Evolutionary conservation across 1,284 basidiomycete species (phyloP).

Genomic region (Rhodotorula mucilaginosa): DNA sequence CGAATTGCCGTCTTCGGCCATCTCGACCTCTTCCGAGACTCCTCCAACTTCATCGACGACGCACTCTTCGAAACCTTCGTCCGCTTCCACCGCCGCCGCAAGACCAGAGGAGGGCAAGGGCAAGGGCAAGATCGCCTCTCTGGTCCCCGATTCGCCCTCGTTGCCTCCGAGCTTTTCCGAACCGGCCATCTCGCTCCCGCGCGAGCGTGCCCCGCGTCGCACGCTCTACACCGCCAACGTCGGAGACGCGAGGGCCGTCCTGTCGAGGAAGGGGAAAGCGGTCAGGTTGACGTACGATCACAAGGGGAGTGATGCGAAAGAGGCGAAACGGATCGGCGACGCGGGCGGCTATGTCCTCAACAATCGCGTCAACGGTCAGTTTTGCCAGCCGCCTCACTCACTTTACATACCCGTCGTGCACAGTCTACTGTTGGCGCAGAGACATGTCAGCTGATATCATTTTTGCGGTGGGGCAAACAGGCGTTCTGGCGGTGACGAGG

Average conservation of each 20-base stretch:
- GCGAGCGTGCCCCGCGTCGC: slow-evolving; percentile 50
- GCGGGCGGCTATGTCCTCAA: slow-evolving; percentile 99
- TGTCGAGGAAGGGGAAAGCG: slow-evolving; percentile 77
- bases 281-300: slow-evolving; percentile 97
- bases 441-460: too few relatives aligned
- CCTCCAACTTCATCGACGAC: too few relatives aligned
- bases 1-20: slow-evolving; percentile 1
- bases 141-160: background rate
- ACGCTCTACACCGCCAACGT: slow-evolving; percentile 96
- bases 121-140: background rate
- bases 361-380: slow-evolving; percentile 66
- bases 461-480: slow-evolving; percentile 3
- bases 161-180: slow-evolving; percentile 22
- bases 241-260: slow-evolving; percentile 84
- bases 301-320: slow-evolving; percentile 94
- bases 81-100: too few relatives aligned
- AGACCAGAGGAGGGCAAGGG: too few relatives aligned
- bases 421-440: background rate
- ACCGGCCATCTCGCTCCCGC: slow-evolving; percentile 25
- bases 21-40: background rate
- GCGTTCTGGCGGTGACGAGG: slow-evolving; percentile 79
- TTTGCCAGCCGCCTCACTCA: background rate
- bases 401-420: background rate
- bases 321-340: slow-evolving; percentile 94
- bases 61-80: too few relatives aligned